A percentile compares a stretch with the other conserved stretches of the same genome.
These are phyloP conservation scores for Diophrys sp. DNA, from an alignment of 73 alveolate genomes.

Conservation along the genomic window DNA sequence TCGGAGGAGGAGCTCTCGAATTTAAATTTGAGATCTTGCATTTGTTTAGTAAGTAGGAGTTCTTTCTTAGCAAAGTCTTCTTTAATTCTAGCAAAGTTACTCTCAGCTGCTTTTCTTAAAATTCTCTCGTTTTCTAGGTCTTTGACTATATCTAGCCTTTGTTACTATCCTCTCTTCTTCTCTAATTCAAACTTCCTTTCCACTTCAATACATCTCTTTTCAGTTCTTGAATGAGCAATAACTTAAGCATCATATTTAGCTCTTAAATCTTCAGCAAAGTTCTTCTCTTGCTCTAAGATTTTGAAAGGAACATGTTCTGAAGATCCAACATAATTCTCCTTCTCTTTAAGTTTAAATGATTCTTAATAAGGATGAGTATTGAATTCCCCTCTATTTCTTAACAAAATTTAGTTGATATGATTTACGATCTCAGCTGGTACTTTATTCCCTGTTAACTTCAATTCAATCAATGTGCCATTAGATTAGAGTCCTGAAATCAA, in stretches of 20 bases:
- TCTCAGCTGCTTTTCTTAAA: conserved; percentile 34
- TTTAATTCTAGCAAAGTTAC: conserved; percentile 25
- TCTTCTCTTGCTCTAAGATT: conserved; percentile 34
- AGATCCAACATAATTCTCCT: conserved; percentile 13
- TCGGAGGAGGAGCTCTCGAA: conserved; percentile 24
- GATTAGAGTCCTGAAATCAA: conserved; percentile 18
- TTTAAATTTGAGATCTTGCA: conserved; percentile 29
- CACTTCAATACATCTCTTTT: conserved; percentile 31
- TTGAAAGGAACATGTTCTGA: conserved; percentile 8
- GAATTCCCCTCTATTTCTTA: conserved; percentile 45
- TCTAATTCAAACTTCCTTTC: conserved; percentile 45
- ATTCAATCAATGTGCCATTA: conserved; percentile 10
- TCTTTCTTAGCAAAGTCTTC: conserved; percentile 48
- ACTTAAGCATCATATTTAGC: conserved; percentile 52
- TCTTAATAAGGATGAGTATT: background rate
- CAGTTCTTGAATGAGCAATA: conserved; percentile 43
- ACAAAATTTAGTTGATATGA: conserved; percentile 12
- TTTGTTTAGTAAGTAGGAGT: conserved; percentile 16
- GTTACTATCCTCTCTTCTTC: conserved; percentile 17
- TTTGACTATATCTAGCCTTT: conserved; percentile 30
- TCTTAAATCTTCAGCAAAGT: conserved; percentile 48
- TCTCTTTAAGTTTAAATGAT: background rate
- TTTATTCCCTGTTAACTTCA: conserved; percentile 34
- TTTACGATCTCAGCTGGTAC: conserved; percentile 15
- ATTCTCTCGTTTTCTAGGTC: conserved; percentile 52